Conservation (phyloP, 2,329 filamentous ascomycete species). For the Penicillium hordei region DNA sequence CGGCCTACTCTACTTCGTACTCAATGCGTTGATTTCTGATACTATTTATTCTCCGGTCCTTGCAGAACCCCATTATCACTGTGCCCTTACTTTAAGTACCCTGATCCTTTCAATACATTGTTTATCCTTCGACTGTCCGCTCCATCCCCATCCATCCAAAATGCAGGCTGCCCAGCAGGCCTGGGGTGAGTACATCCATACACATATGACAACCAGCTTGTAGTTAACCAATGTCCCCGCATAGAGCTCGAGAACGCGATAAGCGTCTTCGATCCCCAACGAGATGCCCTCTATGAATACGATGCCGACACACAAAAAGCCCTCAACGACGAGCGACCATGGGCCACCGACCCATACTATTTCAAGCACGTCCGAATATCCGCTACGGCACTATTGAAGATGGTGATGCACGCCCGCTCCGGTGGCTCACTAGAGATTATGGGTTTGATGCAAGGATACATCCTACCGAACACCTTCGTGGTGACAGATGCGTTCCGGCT, state of each 20-base stretch:
- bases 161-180: constrained; percentile 61
- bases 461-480: constrained; percentile 77
- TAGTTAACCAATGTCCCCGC: constrained; percentile 12
- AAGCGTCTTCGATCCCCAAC: constrained; percentile 77
- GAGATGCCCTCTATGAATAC: constrained; percentile 90
- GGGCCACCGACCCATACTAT: constrained; percentile 75
- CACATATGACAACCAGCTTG: background rate
- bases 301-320: constrained; percentile 66
- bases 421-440: constrained; percentile 92
- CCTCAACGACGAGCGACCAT: constrained; percentile 66
- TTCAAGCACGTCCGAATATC: constrained; percentile 94
- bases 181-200: constrained; percentile 52
- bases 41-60: constrained; percentile 13
- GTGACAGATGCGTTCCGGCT: constrained; percentile 92
- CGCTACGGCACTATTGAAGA: constrained; percentile 91
- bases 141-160: constrained; percentile 14
- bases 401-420: constrained; percentile 98
- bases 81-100: background rate
- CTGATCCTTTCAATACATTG: constrained; percentile 5
- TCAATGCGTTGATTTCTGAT: constrained; percentile 6
- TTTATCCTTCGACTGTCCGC: background rate
- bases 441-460: constrained; percentile 97
- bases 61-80: constrained; percentile 10
- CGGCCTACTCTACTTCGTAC: constrained; percentile 19
- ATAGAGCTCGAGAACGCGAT: constrained; percentile 85